Evolutionary conservation across 257 asterid genomes (phyloP).

Genomic region (Haberlea rhodopensis): DNA sequence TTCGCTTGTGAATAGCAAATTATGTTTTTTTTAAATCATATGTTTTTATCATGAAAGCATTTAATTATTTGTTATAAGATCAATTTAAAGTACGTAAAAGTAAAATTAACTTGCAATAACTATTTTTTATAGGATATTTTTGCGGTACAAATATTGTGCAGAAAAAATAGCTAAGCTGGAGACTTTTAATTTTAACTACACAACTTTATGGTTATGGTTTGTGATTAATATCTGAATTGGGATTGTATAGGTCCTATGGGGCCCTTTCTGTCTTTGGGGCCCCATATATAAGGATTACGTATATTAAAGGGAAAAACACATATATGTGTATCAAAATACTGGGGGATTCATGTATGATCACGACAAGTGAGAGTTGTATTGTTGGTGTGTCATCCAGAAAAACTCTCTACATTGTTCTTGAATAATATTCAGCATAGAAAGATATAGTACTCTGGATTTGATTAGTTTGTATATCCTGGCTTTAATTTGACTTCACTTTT

Average conservation of each 20-base stretch:
- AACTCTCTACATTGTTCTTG: no score
- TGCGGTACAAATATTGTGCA: neutral
- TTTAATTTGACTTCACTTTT: constrained; percentile 12
- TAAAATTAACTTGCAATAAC: neutral
- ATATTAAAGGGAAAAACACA: no score
- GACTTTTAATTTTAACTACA: no score
- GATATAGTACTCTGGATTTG: constrained; percentile 6
- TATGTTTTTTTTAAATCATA: neutral
- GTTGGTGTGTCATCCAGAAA: neutral
- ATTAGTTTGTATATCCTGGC: constrained; percentile 17
- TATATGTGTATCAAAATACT: no score
- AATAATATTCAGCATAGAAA: no score
- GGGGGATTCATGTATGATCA: neutral
- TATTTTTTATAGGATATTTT: neutral
- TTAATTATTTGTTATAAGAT: neutral
- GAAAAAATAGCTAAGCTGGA: no score
- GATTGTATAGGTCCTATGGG: no score
- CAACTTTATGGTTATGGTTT: no score
- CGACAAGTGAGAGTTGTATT: neutral
- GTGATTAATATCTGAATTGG: no score
- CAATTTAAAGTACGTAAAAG: neutral
- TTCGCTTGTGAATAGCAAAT: neutral
- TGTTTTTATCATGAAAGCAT: no score
- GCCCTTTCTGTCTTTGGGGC: no score
- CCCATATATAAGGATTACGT: no score